Conservation (phyloP, 2,329 filamentous ascomycete genomes). For the Pestalotiopsis sp. region DNA sequence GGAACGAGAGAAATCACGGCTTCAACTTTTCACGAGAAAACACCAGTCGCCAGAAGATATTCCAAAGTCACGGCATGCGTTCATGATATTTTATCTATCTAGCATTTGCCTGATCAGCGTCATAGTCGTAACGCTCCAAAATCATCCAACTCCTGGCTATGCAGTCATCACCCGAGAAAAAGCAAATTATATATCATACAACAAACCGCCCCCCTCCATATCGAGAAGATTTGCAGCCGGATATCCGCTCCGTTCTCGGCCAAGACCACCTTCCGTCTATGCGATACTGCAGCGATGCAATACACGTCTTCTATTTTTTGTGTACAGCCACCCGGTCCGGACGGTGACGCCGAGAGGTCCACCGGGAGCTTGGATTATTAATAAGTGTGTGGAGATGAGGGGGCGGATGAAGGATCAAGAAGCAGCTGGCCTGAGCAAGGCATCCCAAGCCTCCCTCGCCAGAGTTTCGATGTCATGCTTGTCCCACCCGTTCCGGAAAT, state of each 20-base stretch:
- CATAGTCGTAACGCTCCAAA: not conserved
- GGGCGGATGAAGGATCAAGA: not conserved
- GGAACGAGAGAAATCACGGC: no score
- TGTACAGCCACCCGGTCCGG: slow-evolving; percentile 21
- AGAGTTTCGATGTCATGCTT: slow-evolving; percentile 6
- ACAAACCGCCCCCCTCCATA: not conserved
- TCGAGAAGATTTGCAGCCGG: slow-evolving; percentile 4
- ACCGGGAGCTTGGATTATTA: slow-evolving; percentile 1
- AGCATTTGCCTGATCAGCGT: not conserved
- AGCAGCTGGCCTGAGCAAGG: not conserved
- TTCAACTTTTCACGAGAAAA: no score
- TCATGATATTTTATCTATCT: not conserved
- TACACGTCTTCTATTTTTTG: slow-evolving; percentile 3
- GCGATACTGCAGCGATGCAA: slow-evolving; percentile 7
- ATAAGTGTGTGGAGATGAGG: not conserved
- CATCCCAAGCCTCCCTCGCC: not conserved
- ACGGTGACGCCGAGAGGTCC: not conserved
- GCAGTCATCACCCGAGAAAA: slow-evolving; percentile 18
- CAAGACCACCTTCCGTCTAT: not conserved
- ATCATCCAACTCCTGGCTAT: slow-evolving; percentile 26
- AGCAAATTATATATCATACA: slow-evolving; percentile 25
- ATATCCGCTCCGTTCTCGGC: not conserved
- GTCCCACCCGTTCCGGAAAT: slow-evolving; percentile 6
- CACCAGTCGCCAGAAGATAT: not conserved
- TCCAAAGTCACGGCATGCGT: not conserved